Evolutionary conservation across 2,329 filamentous ascomycete genomes (phyloP).

Genomic region (Leptographium radiaticola): DNA sequence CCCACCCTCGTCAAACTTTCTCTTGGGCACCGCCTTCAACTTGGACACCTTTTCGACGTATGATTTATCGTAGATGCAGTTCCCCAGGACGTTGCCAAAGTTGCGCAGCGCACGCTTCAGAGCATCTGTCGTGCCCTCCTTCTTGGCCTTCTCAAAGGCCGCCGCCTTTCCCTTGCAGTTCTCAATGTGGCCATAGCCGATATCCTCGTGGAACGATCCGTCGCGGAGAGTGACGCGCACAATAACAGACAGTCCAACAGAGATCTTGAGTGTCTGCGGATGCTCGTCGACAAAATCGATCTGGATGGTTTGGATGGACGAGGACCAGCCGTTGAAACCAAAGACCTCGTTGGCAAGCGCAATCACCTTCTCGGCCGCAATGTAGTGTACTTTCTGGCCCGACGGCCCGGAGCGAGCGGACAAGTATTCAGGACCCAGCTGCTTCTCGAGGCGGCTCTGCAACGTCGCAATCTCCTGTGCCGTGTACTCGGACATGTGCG

Average conservation of each 20-base stretch:
- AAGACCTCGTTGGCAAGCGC: conserved; percentile 90
- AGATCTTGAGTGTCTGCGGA: conserved; percentile 63
- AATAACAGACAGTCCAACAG: conserved; percentile 77
- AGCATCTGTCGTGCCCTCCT: conserved; percentile 91
- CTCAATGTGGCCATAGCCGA: conserved; percentile 93
- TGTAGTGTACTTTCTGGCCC: conserved; percentile 80
- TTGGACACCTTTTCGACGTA: conserved; percentile 85
- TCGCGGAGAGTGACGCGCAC: conserved; percentile 82
- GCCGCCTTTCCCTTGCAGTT: conserved; percentile 92
- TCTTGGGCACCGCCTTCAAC: conserved; percentile 58
- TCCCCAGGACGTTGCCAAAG: conserved; percentile 95
- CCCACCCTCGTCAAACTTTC: conserved; percentile 62
- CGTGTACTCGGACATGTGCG: conserved; percentile 66
- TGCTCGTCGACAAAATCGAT: conserved; percentile 93
- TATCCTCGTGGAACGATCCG: conserved; percentile 94
- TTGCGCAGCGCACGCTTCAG: conserved; percentile 79
- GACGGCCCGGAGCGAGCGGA: conserved; percentile 73
- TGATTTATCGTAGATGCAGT: conserved; percentile 95
- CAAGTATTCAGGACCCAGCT: conserved; percentile 91
- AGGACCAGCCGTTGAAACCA: conserved; percentile 96
- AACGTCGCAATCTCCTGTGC: conserved; percentile 83
- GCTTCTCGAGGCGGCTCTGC: conserved; percentile 75
- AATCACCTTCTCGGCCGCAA: conserved; percentile 94
- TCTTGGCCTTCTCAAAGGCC: conserved; percentile 97
- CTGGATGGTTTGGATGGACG: conserved; percentile 85